Evolutionary conservation across 345 rosid genomes (phyloP).

Genomic region (Syzygium aromaticum): DNA sequence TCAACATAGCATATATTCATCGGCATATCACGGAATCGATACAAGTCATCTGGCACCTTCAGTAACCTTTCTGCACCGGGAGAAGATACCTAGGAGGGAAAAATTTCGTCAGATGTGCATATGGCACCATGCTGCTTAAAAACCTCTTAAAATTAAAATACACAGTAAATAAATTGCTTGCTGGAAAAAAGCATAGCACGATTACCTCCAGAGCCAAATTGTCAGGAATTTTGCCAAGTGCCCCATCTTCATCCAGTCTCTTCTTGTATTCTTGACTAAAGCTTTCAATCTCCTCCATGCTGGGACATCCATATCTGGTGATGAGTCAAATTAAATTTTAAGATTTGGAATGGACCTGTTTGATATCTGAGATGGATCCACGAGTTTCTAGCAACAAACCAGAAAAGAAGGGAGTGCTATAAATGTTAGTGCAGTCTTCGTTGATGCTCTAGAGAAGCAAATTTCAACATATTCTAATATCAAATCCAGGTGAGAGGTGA

Average conservation of each 20-base stretch:
- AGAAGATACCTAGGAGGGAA: conserved; percentile 57
- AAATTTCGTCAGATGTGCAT: not conserved
- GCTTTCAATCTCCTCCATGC: conserved; percentile 70
- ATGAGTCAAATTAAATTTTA: not conserved
- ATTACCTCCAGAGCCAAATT: conserved; percentile 80
- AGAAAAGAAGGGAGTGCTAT: not conserved
- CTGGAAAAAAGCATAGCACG: not conserved
- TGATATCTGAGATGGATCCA: not conserved
- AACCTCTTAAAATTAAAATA: not conserved
- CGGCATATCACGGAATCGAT: conserved; percentile 59
- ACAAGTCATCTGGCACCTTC: conserved; percentile 67
- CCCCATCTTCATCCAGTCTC: conserved; percentile 75
- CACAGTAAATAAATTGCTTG: not conserved
- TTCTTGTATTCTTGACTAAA: conserved; percentile 62
- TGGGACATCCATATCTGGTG: conserved; percentile 79
- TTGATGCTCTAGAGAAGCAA: not conserved
- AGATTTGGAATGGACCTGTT: not conserved
- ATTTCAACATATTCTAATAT: not conserved
- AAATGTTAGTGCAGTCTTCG: not conserved
- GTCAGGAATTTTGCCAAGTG: conserved; percentile 49
- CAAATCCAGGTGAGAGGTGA: not conserved
- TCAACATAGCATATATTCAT: conserved; percentile 56
- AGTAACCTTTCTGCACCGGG: conserved; percentile 86
- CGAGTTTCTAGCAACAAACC: not conserved
- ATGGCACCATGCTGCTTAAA: not conserved